Base-by-base conservation (phyloP, 257 asterid genomes). In the Solanum appendiculatum region DNA sequence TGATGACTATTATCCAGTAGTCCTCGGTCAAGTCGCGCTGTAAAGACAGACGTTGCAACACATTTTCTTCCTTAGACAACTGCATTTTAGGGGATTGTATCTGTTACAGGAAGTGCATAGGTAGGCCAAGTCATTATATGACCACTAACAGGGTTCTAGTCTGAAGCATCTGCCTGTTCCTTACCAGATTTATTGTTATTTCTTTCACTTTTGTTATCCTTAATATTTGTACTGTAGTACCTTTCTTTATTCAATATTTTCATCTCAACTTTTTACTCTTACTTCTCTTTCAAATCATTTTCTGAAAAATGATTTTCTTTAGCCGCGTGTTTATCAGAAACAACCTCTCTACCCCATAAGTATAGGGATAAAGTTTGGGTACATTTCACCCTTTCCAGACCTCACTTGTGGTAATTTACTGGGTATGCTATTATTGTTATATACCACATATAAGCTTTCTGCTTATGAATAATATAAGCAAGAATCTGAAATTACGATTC, bases 1-100 rank as follows among this genome's bases (percentile, higher is more conserved):
- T 54, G 99, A 96, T 75, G 89, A 93, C 2, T 90, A 93, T 36
- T 94, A 91, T 85, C 97, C 99, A 3, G 94, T 95, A 74, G 93
- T 90, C 88, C 64, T 44, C 1, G 18, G 40, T 44, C 84, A 27
- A 89, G 92, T 85, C 88, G 86, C 20, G 86, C 88, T 60, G 64
- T 48, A 10, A 81, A 81, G 68, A 31, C 44, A 27, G 84, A 44
- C 37, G 9, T 78, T 15, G 40, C 40, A 27, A 16, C 84, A 77
- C 39, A 42, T 78, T 74, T 78, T 44, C 84, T 42, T 44, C 84
- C 27, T 42, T 15, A 4, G 84, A 15, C 7, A 77, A 44, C n/a
- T 44, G 84, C 14, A 78, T 44, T 78, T 75, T 44, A 9, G 84
- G 64, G 64, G 64, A 27, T 44, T 78, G 64, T 78, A 44, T 78